Evolutionary conservation across 257 asterid species (phyloP).

Genomic region (Solanum ossicruentum): DNA sequence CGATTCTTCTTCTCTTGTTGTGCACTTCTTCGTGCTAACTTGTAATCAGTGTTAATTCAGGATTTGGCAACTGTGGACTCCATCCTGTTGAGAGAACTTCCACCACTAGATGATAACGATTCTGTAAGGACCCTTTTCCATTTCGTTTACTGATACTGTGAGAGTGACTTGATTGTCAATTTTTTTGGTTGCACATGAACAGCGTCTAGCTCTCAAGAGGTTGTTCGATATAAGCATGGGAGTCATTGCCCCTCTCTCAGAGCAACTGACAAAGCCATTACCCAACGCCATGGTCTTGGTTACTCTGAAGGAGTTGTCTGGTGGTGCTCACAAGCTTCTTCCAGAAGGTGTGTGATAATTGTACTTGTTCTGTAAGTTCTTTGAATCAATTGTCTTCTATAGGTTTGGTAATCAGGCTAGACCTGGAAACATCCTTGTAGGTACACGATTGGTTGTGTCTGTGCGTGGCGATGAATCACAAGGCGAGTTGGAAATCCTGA

Average conservation of each 20-base stretch:
- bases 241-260: conserved; percentile 83
- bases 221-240: conserved; percentile 93
- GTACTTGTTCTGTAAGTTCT: background rate
- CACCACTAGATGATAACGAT: conserved; percentile 64
- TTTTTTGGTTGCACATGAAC: conserved; percentile 10
- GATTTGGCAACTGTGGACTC: conserved; percentile 99
- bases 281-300: conserved; percentile 74
- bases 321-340: conserved; percentile 84
- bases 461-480: conserved; percentile 73
- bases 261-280: conserved; percentile 82
- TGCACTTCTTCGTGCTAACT: background rate
- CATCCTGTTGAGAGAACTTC: conserved; percentile 84
- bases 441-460: conserved; percentile 70
- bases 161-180: conserved; percentile 7
- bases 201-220: conserved; percentile 87
- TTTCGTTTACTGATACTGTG: background rate
- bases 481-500: conserved; percentile 65
- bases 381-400: background rate
- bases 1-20: conserved; percentile 1
- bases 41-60: conserved; percentile 21
- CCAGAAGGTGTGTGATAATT: conserved; percentile 48
- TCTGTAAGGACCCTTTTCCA: conserved; percentile 40
- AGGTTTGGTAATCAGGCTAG: conserved; percentile 3
- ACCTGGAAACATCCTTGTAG: conserved; percentile 20
- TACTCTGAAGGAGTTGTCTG: conserved; percentile 64